These are phyloP conservation scores for Choiromyces venosus DNA, from an alignment of 495 filamentous ascomycete genomes.

Conservation along the genomic window DNA sequence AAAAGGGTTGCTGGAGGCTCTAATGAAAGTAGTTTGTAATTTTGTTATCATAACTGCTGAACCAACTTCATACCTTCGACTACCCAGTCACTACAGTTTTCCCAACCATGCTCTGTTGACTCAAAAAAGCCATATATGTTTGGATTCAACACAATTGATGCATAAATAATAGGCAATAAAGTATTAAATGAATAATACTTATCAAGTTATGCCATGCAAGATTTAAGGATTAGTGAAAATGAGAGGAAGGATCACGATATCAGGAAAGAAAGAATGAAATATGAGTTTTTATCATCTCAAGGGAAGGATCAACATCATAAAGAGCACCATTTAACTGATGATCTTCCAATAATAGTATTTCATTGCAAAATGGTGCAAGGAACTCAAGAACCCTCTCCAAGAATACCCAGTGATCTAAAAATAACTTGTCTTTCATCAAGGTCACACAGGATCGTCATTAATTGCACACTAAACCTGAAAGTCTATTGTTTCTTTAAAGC, in stretches of 20 bases:
- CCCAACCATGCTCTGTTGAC: neutral
- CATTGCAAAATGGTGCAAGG: neutral
- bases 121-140: constrained; percentile 14
- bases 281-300: too few species aligned
- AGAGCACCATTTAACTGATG: neutral
- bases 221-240: neutral
- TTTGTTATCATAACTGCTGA: neutral
- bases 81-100: neutral
- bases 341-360: neutral
- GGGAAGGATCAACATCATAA: neutral
- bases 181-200: constrained; percentile 3
- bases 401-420: neutral
- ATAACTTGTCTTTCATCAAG: neutral
- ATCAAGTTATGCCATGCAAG: neutral
- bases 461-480: neutral
- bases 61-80: neutral
- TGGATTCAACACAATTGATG: neutral
- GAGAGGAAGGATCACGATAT: too few species aligned
- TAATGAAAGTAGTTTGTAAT: neutral
- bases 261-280: too few species aligned
- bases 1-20: too few species aligned
- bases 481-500: neutral
- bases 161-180: constrained; percentile 2
- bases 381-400: neutral
- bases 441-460: neutral